phyloP scores from a whole-genome alignment of 371 early-diverging fungal genomes.

The Blastocladiella emersonii region DNA sequence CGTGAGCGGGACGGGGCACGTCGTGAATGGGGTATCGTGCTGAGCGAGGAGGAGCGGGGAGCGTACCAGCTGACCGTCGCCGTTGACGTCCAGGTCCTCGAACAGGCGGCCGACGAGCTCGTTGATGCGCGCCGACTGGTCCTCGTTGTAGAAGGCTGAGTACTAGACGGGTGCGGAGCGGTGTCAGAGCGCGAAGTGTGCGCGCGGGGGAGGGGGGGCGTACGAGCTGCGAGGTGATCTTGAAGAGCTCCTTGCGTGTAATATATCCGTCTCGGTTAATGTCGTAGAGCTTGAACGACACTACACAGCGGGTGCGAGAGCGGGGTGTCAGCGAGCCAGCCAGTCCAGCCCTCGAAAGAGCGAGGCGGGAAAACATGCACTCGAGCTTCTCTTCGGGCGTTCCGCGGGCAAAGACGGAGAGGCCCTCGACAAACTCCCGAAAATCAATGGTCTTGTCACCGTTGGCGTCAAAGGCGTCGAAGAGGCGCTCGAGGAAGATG shows the following conservation, averaged over 20 bases:
- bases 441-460: conserved; percentile 54
- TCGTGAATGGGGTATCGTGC: not conserved
- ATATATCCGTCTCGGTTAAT: conserved; percentile 62
- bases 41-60: too few relatives aligned
- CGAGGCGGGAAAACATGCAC: conserved; percentile 43
- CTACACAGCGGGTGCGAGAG: conserved; percentile 19
- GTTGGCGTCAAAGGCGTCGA: conserved; percentile 64
- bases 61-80: conserved; percentile 57
- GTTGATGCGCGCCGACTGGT: conserved; percentile 49
- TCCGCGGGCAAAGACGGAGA: conserved; percentile 65
- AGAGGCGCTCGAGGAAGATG: conserved; percentile 58
- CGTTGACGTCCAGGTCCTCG: conserved; percentile 70
- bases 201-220: not conserved
- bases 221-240: conserved; percentile 62
- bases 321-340: too few relatives aligned
- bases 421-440: conserved; percentile 60
- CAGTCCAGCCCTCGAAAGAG: too few relatives aligned
- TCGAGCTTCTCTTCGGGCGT: conserved; percentile 62
- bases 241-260: conserved; percentile 54
- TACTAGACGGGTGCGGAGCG: conserved; percentile 17
- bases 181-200: not conserved
- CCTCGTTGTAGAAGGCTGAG: conserved; percentile 51
- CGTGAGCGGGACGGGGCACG: too few relatives aligned
- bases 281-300: conserved; percentile 71
- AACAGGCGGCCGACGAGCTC: conserved; percentile 51